Percentiles rank a stretch among this genome's conserved stretches.
phyloP scores from a whole-genome alignment of 345 rosid species.

The Sapria himalayana region DNA sequence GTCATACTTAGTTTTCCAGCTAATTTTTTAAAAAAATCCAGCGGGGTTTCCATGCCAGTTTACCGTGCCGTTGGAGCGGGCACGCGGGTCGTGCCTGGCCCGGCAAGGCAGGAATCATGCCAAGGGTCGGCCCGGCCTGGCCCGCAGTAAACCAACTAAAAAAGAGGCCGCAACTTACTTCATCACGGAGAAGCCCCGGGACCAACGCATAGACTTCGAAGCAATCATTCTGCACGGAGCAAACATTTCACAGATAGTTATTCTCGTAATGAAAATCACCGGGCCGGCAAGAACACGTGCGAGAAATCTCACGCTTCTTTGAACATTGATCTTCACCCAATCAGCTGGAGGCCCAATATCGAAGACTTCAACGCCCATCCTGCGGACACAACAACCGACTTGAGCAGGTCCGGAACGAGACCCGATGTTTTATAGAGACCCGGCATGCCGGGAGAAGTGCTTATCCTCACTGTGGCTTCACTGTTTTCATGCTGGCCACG shows the following conservation, averaged over 20 bases:
- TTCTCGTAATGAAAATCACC: no score
- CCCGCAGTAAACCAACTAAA: no score
- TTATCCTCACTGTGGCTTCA: constrained; percentile 43
- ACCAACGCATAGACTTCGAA: constrained; percentile 57
- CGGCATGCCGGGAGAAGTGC: no score
- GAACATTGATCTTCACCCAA: constrained; percentile 64
- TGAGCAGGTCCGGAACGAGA: background rate
- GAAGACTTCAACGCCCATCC: constrained; percentile 30
- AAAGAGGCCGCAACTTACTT: no score
- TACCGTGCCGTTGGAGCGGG: no score
- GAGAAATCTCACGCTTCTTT: constrained; percentile 30
- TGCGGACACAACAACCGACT: constrained; percentile 10
- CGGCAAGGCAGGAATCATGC: no score
- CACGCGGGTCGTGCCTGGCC: no score
- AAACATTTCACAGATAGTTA: constrained; percentile 2
- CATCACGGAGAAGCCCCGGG: constrained; percentile 59
- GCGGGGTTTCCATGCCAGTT: no score
- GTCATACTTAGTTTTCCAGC: no score
- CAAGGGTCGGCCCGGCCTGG: no score
- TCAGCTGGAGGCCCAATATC: constrained; percentile 49
- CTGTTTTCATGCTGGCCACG: constrained; percentile 22
- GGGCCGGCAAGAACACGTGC: no score
- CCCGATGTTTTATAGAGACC: background rate
- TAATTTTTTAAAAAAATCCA: no score
- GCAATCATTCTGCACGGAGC: constrained; percentile 30